phyloP scores from a whole-genome alignment of 2,329 filamentous ascomycete species.

The Diplodia corticola region DNA sequence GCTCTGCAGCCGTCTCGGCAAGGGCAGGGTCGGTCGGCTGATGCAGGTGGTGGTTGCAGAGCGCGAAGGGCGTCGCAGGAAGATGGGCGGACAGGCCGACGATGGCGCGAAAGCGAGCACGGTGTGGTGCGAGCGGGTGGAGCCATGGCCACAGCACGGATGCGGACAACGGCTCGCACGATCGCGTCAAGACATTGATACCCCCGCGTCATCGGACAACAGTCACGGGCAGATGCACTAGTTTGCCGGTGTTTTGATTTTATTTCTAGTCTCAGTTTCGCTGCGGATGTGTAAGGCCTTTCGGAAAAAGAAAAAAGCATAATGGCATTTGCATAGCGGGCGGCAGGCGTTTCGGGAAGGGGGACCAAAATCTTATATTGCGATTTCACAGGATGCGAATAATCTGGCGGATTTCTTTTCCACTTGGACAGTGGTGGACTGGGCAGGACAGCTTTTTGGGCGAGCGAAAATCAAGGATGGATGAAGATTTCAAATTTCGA shows the following conservation, averaged over 20 bases:
- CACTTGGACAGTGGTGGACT: neutral
- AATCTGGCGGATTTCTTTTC: constrained; percentile 7
- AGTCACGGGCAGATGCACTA: constrained; percentile 4
- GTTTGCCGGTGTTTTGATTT: no score
- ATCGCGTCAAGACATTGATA: constrained; percentile 32
- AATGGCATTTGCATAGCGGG: constrained; percentile 24
- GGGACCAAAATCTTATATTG: neutral
- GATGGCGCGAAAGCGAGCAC: constrained; percentile 33
- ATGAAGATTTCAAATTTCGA: neutral
- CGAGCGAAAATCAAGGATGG: neutral
- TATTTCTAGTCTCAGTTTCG: neutral
- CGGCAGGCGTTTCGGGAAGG: constrained; percentile 8
- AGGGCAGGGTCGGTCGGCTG: constrained; percentile 40
- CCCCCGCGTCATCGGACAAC: constrained; percentile 31
- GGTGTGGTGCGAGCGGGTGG: constrained; percentile 40
- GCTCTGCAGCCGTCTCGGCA: constrained; percentile 50
- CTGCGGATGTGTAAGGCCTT: neutral
- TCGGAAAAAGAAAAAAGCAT: constrained; percentile 7
- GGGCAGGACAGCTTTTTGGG: neutral
- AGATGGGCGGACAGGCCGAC: constrained; percentile 29
- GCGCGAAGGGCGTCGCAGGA: constrained; percentile 44
- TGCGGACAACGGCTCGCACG: constrained; percentile 40
- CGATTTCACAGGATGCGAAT: constrained; percentile 3
- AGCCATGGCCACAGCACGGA: constrained; percentile 37
- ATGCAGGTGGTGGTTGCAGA: constrained; percentile 47